phyloP scores from a whole-genome alignment of 208 protist species.

The Leishmania aethiopica region DNA sequence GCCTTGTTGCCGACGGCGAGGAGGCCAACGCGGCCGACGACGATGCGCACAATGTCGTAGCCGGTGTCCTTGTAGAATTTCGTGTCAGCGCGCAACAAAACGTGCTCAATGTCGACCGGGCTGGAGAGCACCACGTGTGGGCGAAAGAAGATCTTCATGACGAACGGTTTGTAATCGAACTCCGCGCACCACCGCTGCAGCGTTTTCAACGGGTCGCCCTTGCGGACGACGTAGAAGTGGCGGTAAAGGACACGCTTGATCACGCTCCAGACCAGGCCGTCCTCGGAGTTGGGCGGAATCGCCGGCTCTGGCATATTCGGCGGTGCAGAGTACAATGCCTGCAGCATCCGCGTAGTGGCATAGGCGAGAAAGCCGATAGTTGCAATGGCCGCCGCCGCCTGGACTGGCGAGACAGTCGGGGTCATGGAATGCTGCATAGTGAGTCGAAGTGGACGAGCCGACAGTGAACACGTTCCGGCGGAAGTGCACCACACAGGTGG shows the following conservation, averaged over 20 bases:
- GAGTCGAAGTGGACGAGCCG: neutral
- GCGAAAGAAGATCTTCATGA: conserved; percentile 60
- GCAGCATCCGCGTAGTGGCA: conserved; percentile 22
- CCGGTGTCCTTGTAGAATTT: conserved; percentile 47
- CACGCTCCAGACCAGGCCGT: conserved; percentile 36
- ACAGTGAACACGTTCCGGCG: neutral
- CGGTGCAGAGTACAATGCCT: conserved; percentile 28
- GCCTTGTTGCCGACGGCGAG: conserved; percentile 47
- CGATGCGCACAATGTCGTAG: conserved; percentile 56
- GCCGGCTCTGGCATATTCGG: conserved; percentile 46
- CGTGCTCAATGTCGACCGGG: conserved; percentile 49
- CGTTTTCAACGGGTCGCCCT: conserved; percentile 44
- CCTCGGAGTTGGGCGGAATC: conserved; percentile 39
- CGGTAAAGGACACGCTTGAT: conserved; percentile 53
- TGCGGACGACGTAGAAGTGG: conserved; percentile 60
- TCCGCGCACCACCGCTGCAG: conserved; percentile 43
- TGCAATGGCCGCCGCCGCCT: neutral
- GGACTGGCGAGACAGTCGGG: conserved; percentile 8
- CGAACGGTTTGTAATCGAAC: conserved; percentile 53
- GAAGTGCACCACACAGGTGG: neutral
- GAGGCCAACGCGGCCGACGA: conserved; percentile 55
- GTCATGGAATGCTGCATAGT: conserved; percentile 6
- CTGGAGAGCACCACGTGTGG: conserved; percentile 56
- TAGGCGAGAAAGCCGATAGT: conserved; percentile 22
- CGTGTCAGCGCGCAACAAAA: conserved; percentile 45